Evolutionary conservation across 2,329 filamentous ascomycete species (phyloP).

Genomic region (Trichoderma aggressivum): DNA sequence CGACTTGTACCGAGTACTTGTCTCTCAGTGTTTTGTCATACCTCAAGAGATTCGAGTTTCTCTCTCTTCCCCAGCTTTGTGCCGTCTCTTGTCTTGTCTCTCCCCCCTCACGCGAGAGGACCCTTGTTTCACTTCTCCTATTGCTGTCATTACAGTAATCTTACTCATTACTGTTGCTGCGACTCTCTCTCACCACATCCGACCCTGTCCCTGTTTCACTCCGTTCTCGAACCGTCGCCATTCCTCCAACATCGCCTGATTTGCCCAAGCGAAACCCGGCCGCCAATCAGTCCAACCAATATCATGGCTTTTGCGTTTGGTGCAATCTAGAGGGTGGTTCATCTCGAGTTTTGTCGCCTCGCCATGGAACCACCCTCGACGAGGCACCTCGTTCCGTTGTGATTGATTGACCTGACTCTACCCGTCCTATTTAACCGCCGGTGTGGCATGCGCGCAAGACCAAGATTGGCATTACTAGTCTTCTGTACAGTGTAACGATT

Average conservation of each 20-base stretch:
- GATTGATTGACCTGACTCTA: not conserved
- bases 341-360: conserved; percentile 37
- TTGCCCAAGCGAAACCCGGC: not conserved
- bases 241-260: conserved; percentile 10
- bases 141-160: not conserved
- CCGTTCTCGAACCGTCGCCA: not conserved
- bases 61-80: conserved; percentile 12
- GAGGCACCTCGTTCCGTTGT: conserved; percentile 30
- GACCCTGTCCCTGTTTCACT: not conserved
- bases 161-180: not conserved
- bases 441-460: not conserved
- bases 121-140: not conserved
- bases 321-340: conserved; percentile 55
- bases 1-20: conserved; percentile 6
- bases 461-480: not conserved
- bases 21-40: not conserved
- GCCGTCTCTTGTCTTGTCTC: not conserved
- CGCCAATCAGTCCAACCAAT: conserved; percentile 21
- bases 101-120: conserved; percentile 6
- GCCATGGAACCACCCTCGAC: conserved; percentile 57
- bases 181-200: not conserved
- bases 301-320: conserved; percentile 36
- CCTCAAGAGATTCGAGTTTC: not conserved
- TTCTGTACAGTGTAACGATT: not conserved
- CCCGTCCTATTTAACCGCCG: conserved; percentile 6